Evolutionary conservation across 257 asterid genomes (phyloP), one percentile per base, ranked within the genome.

Genomic region (Solanum appendiculatum): DNA sequence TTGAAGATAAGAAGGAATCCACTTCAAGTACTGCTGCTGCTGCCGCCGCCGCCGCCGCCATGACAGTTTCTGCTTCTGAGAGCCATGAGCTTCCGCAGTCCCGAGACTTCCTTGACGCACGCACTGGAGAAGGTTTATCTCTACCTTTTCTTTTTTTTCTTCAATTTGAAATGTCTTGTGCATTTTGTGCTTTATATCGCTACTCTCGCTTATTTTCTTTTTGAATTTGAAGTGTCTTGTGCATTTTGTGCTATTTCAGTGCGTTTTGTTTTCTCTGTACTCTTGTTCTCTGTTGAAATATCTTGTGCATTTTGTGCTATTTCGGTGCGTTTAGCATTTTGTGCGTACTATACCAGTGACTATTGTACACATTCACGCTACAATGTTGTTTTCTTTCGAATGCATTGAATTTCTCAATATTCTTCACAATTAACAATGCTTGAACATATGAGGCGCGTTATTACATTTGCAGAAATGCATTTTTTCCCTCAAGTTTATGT

Each of bases 61-160:
- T 91, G 0, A 85, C 93, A 11, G 92, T 89, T 68, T 86, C 89
- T 77, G 46, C 89, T 70, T 88, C 91, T 82, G 85, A 82, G 87
- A 88, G 90, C 80, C 89, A 91, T n/a, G 92, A 93, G 73, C 88
- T 92, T 56, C 85, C 94, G 82, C 88, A 90, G 31, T 90, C 92
- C 51, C 93, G 88, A 70, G 91, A 94, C 83, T 94, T 94, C 90
- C 89, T 93, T 42, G 95, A 93, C 83, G 93, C 94, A 82, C 94
- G 92, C 3, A 89, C 92, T 25, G 96, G 93, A 78, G 93, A 94
- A 95, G 98, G 84, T 69, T 69, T 33, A 29, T 46, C 16, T 70
- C 42, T 66, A 39, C 25, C 69, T 69, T 10, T 42, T 27, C 3
- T 1, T 31, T 9, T 34, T 18, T 31, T 85, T n/a, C 3, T 70